phyloP scores from a whole-genome alignment of 106 monocot genomes.

The Chionographis japonica region DNA sequence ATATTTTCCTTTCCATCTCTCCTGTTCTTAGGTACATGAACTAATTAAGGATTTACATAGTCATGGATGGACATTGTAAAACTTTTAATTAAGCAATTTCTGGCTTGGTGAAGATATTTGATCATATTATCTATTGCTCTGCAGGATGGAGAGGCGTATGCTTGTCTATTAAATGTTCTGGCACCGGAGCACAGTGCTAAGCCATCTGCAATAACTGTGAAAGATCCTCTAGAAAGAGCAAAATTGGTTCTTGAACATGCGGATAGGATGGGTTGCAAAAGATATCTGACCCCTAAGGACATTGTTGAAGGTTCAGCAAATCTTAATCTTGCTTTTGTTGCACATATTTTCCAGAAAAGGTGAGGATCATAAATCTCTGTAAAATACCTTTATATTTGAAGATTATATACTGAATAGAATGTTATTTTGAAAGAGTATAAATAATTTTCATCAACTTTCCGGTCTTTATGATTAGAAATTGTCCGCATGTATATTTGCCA shows the following conservation, averaged over 20 bases:
- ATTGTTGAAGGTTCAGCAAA: slow-evolving; percentile 86
- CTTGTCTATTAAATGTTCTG: slow-evolving; percentile 74
- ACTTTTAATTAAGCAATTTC: too few species aligned
- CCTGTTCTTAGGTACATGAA: too few species aligned
- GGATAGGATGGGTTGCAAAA: slow-evolving; percentile 93
- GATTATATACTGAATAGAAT: background rate
- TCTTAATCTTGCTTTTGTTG: slow-evolving; percentile 91
- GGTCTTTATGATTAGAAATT: too few species aligned
- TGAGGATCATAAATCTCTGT: slow-evolving; percentile 2
- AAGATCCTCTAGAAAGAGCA: slow-evolving; percentile 71
- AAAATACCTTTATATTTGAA: background rate
- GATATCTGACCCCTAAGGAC: slow-evolving; percentile 86
- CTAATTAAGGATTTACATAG: too few species aligned
- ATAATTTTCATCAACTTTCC: too few species aligned
- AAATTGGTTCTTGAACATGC: slow-evolving; percentile 87
- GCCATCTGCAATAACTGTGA: slow-evolving; percentile 34
- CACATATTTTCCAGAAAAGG: slow-evolving; percentile 93
- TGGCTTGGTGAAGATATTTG: background rate
- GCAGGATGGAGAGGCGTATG: slow-evolving; percentile 85
- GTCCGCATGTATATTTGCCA: too few species aligned
- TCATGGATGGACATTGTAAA: background rate
- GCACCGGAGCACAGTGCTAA: slow-evolving; percentile 68
- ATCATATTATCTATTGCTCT: background rate
- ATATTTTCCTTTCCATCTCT: too few species aligned
- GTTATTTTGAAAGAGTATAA: too few species aligned